Evolutionary conservation across 805 yeast species (phyloP), one percentile per base, ranked within the genome.

Genomic region (Saccharomyces jurei): DNA sequence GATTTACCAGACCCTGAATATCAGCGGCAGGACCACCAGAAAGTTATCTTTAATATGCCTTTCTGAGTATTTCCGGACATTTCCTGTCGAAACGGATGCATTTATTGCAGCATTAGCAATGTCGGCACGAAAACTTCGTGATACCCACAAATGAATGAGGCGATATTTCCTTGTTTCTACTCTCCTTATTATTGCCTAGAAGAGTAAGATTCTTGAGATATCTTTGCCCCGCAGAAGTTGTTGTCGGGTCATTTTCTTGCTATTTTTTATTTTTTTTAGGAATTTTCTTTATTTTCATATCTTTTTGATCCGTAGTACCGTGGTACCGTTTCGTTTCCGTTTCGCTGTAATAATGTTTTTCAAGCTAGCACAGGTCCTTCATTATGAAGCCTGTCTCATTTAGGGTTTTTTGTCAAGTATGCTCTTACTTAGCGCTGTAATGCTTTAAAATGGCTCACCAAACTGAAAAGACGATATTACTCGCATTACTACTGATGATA

Each of bases 1-100:
- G 25, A 17, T 27, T 6, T 9, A 9, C 21, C 29, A 67, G 71
- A 50, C 50, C 1, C 22, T 57, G 17, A 55, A 60, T 4, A 48
- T 66, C 11, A 69, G 71, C 55, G 72, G 72, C n/a, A 62, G 72
- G 51, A 60, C 59, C 0, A 51, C 66, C 9, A 56, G 66, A 27
- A 68, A 68, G 52, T 32, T 69, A 11, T 69, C 72, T 3, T 51
- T 69, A 28, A 48, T 55, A 5, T 64, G 69, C 41, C 55, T 69
- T 3, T 65, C 72, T 2, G 70, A 68, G 46, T 56, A 64, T 54
- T 61, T 63, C 48, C 51, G 55, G 5, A 52, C 53, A 3, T 44
- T 69, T 6, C 72, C 72, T 2, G 61, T 68, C 5, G 50, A 60
- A 2, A 11, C 65, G 5, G 56, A 60, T 41, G 57, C 50, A 9